Evolutionary conservation across 495 filamentous ascomycete genomes (phyloP), one percentile per base, ranked within the genome.

Genomic region (Penicillium malachiteum): DNA sequence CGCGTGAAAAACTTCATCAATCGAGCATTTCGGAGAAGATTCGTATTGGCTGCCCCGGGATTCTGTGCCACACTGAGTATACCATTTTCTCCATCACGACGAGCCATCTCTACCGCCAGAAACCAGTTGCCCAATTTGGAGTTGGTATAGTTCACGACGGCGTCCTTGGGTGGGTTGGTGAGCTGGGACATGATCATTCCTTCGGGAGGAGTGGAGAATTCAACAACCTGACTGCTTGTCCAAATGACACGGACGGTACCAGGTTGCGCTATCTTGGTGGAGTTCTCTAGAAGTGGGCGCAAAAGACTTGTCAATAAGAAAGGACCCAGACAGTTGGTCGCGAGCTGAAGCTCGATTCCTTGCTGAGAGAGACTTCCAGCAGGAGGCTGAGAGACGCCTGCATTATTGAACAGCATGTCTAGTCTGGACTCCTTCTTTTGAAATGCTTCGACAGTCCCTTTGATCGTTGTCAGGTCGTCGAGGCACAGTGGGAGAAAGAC

Each of bases 391-490:
- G 66, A 64, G 18, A 84, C 64, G 7, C 81, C 83, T 0, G 82
- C 81, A 54, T 84, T 83, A 59, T 84, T 84, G 58, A 70, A 83
- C 0, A 85, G 69, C 13, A 82, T 72, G 52, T 84, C 76, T 0
- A 84, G 69, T 11, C 70, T 59, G 7, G 54, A 58, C 60, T 82
- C 77, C 37, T 66, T 50, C 0, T 49, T 42, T 10, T 61, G 57
- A 58, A 83, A 78, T 3, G 56, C 53, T 9, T 75, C 58, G 8
- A 74, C 81, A 1, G 78, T 65, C 0, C 68, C 33, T 56, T 77
- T 79, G 57, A 86, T 78, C 10, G 74, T 77, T 5, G 60, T 62
- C 5, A 85, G 71, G 55, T 84, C 78, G 21, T 71, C 62, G 0
- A 85, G 75, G 10, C 76, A 62, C 9, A 85, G 63, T 13, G 60